Base-by-base conservation (phyloP, 805 yeast species). In the Maudiozyma turicensis region DNA sequence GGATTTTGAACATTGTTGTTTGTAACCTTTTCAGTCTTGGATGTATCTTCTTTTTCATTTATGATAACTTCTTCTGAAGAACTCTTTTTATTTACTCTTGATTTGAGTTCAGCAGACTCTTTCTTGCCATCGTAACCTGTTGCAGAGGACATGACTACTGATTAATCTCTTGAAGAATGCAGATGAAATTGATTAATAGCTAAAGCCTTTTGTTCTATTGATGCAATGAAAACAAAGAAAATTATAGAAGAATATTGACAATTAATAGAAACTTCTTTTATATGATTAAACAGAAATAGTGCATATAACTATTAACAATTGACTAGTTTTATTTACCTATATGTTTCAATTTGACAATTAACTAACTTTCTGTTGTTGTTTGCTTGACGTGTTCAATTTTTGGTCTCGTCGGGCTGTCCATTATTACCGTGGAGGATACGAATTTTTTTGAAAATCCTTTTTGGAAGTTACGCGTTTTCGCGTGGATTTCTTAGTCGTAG, bases 131-230 rank as follows among this genome's bases (percentile, higher is more conserved):
- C 47, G 40, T 38, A 51, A 32, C 49, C 54, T 20, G 54, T 51
- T 26, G 54, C 44, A 20, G 54, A 48, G 30, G 53, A 50, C 54
- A 51, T 51, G 35, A 31, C 44, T 31, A 32, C 10, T 20, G 8
- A 28, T 34, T 26, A 40, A 13, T 20, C 26, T 20, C 26, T 20
- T 20, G 26, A 20, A 20, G 26, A 20, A 20, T 20, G 26, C 26
- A 20, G 26, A 20, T 20, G 26, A 20, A 20, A 20, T 20, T 20
- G 26, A 4, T 20, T 11, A 6, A 40, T 10, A 30, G 6, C 14
- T 28, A 40, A n/a, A 32, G 43, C 28, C 10, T 40, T 7, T 39
- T n/a, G 14, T 15, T 39, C 14, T 39, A 20, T 13, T 39, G 14
- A 11, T 39, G 13, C 11, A 15, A 15, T 11, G 6, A 2, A 5